Evolutionary conservation across 2,329 filamentous ascomycete species (phyloP).

Genomic region (Colletotrichum siamense): DNA sequence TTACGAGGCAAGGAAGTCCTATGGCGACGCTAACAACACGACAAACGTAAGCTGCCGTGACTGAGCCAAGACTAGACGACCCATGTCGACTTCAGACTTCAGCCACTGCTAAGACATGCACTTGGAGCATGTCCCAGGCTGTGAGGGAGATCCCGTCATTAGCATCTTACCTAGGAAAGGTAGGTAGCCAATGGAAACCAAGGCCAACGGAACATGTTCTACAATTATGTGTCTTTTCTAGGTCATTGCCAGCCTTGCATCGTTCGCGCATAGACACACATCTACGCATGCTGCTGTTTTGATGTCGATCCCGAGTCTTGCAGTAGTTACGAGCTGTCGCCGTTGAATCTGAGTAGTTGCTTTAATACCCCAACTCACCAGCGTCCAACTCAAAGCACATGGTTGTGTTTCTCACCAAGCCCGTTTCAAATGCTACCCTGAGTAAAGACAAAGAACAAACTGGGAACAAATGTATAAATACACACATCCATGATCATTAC

Average conservation of each 20-base stretch:
- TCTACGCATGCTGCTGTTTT: background rate
- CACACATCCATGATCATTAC: background rate
- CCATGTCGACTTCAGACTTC: background rate
- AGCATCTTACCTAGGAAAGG: background rate
- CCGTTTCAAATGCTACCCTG: background rate
- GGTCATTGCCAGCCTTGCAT: background rate
- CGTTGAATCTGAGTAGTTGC: background rate
- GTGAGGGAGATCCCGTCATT: background rate
- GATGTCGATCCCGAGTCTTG: background rate
- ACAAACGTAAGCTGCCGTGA: constrained; percentile 1
- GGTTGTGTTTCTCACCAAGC: background rate
- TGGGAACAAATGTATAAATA: background rate
- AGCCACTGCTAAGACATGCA: background rate
- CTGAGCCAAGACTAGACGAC: background rate
- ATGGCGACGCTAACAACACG: background rate
- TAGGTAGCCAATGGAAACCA: background rate
- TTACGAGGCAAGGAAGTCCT: background rate
- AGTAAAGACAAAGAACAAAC: background rate
- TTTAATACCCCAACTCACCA: background rate
- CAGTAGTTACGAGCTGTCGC: background rate
- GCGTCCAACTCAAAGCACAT: background rate
- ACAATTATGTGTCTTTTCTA: background rate
- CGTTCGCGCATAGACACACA: background rate
- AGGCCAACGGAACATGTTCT: background rate
- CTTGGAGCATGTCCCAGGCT: background rate